phyloP scores from a whole-genome alignment of 768 basidiomycete species.

The Mycena albidolilacea region DNA sequence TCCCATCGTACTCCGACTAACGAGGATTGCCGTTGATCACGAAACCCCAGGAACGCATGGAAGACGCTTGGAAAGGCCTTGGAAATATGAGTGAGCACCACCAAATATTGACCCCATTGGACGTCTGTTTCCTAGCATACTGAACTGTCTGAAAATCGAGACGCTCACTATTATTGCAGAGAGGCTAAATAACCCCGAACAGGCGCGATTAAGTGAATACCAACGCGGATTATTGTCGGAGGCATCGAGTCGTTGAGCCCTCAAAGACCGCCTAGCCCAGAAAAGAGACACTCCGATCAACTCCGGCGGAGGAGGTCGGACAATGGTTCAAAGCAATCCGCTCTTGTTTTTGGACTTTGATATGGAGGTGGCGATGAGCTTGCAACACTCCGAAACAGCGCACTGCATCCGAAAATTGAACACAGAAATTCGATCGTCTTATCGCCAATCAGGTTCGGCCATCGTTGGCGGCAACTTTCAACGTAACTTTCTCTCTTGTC shows the following conservation, averaged over 20 bases:
- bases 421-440: not conserved
- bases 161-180: too few species aligned
- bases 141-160: too few species aligned
- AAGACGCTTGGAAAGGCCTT: slow-evolving; percentile 4
- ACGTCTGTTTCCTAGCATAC: slow-evolving; percentile 4
- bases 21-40: slow-evolving; percentile 10
- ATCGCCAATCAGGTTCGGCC: not conserved
- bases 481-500: not conserved
- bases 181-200: too few species aligned
- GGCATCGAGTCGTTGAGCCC: too few species aligned
- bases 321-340: not conserved
- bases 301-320: too few species aligned
- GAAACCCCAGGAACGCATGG: slow-evolving; percentile 5
- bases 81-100: slow-evolving; percentile 2
- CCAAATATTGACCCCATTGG: slow-evolving; percentile 11
- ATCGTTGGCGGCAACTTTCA: not conserved
- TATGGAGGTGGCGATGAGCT: slow-evolving; percentile 6
- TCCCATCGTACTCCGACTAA: slow-evolving; percentile 10
- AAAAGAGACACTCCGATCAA: too few species aligned
- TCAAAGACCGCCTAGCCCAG: too few species aligned
- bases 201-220: too few species aligned
- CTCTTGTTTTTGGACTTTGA: slow-evolving; percentile 12
- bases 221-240: too few species aligned
- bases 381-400: slow-evolving; percentile 2
- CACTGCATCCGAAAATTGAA: slow-evolving; percentile 4